Evolutionary conservation across 2,329 filamentous ascomycete species (phyloP), one percentile per base, ranked within the genome.

Genomic region (Monosporascus sp.): DNA sequence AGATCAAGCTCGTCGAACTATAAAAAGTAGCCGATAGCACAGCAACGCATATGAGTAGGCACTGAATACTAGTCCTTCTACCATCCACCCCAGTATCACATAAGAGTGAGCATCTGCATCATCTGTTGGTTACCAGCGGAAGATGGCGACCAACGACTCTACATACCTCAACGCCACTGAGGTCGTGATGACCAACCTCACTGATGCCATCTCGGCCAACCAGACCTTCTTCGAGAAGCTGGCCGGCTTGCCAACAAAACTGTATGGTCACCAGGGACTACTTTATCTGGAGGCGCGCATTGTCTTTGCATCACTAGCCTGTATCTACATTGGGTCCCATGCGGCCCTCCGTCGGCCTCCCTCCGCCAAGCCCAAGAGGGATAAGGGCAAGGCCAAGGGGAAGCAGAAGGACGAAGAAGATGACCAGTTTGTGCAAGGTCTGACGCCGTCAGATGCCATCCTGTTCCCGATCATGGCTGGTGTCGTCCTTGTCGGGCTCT

Each of bases 251-350:
- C 68, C 66, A 35, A 48, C 55, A n/a, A 61, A 56, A 15, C 25
- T 67, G n/a, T 54, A 60, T 37, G 50, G 60, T 1, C 65, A 74
- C 39, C 62, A 65, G 27, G 71, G 75, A 52, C 71, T 77, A 53
- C 62, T 82, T 38, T 48, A 74, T 1, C 69, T 82, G 11, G 73
- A 81, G 56, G 53, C 66, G 17, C 75, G 76, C 57, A 74, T 83
- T 46, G 68, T 82, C 53, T 65, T 85, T 55, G 86, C 89, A 27
- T 87, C 91, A 15, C 71, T 96, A 17, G 85, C 88, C 57, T 89
- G 91, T 50, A 96, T 97, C 65, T 94, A 89, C 71, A 79, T 90
- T 5, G 89, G 89, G 48, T 84, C 91, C 8, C 89, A 96, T 69
- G 89, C 88, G n/a, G 88, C 92, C 1, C 80, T 97, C 20, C 86